A percentile compares a stretch with the other conserved stretches of the same genome.
phyloP scores from a whole-genome alignment of 2,329 filamentous ascomycete species.

The Pseudogymnoascus verrucosus region DNA sequence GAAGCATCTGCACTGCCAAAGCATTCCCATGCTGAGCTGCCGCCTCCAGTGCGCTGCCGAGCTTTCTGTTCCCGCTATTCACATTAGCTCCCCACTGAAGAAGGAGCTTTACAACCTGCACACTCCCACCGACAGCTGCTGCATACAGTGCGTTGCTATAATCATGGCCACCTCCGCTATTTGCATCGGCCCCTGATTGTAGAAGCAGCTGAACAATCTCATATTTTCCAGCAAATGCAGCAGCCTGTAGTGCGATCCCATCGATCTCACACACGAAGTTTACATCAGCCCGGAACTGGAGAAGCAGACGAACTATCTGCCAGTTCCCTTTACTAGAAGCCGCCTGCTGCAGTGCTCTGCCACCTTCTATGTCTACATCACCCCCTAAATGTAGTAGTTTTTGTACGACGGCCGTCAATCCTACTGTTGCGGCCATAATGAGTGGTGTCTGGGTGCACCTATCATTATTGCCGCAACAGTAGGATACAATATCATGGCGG shows the following conservation, averaged over 20 bases:
- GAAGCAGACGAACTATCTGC: slow-evolving; percentile 12
- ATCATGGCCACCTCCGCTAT: not conserved
- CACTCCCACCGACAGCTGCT: slow-evolving; percentile 10
- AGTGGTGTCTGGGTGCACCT: not conserved
- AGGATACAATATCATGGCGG: not conserved
- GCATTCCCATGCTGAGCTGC: no score
- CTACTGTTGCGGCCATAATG: slow-evolving; percentile 26
- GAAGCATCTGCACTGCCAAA: not conserved
- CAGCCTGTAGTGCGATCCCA: slow-evolving; percentile 3
- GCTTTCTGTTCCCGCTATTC: not conserved
- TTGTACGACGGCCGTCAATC: slow-evolving; percentile 30
- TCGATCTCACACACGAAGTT: not conserved
- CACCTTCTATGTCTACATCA: slow-evolving; percentile 10
- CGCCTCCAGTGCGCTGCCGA: no score
- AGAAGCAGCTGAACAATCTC: slow-evolving; percentile 13
- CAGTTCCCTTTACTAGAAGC: slow-evolving; percentile 8
- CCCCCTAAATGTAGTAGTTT: slow-evolving; percentile 25
- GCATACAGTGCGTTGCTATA: not conserved
- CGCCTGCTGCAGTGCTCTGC: not conserved
- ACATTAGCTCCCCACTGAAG: slow-evolving; percentile 11
- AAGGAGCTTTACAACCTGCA: slow-evolving; percentile 13
- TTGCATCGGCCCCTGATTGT: slow-evolving; percentile 6
- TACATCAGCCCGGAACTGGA: slow-evolving; percentile 8
- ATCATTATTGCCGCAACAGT: no score
- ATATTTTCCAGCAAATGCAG: not conserved